phyloP scores from a whole-genome alignment of 495 filamentous ascomycete genomes.

The Hypoxylon rickii region DNA sequence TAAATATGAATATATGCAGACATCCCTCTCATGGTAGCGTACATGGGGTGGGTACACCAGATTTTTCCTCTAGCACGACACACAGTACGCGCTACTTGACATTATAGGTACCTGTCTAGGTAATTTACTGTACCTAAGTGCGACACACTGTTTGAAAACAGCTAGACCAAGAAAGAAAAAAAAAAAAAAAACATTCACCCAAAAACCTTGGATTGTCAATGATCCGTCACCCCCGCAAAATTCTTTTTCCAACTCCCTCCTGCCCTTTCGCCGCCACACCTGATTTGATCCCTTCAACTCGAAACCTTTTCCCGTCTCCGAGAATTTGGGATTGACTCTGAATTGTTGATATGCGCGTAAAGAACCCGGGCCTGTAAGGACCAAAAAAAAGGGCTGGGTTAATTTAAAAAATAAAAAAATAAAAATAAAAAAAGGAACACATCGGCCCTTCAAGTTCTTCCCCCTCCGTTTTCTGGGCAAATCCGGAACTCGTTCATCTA shows the following conservation, averaged over 20 bases:
- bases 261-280: slow-evolving; percentile 22
- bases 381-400: slow-evolving; percentile 30
- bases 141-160: too few relatives aligned
- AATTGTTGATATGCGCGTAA: slow-evolving; percentile 11
- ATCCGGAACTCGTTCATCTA: slow-evolving; percentile 35
- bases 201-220: not conserved
- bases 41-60: too few relatives aligned
- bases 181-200: not conserved
- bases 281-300: slow-evolving; percentile 33
- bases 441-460: slow-evolving; percentile 41
- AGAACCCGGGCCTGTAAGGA: not conserved
- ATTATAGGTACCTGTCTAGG: too few relatives aligned
- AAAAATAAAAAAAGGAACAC: slow-evolving; percentile 8
- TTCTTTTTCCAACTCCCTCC: slow-evolving; percentile 43
- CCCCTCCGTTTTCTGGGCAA: slow-evolving; percentile 38
- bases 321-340: slow-evolving; percentile 19
- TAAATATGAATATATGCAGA: not conserved
- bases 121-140: too few relatives aligned
- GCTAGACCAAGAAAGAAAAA: not conserved
- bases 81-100: too few relatives aligned
- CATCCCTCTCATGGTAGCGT: too few relatives aligned
- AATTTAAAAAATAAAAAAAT: slow-evolving; percentile 1
- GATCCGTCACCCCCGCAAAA: slow-evolving; percentile 32
- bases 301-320: slow-evolving; percentile 38
- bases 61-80: too few relatives aligned